phyloP scores from a whole-genome alignment of 140 eudicot species.

The Erigeron philadelphicus region DNA sequence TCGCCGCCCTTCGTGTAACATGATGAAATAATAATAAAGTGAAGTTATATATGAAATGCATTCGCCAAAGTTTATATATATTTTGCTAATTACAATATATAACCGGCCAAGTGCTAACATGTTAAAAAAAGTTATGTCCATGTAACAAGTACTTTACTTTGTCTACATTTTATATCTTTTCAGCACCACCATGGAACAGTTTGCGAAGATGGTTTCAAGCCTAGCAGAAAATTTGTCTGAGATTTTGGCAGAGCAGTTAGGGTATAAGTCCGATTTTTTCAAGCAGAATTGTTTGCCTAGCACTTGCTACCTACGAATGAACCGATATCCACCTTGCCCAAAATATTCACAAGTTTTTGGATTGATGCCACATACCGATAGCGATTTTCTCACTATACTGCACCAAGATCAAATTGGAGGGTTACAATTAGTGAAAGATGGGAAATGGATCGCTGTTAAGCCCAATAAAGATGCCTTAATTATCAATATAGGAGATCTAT shows the following conservation, averaged over 20 bases:
- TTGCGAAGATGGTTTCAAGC: constrained; percentile 46
- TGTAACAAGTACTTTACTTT: neutral
- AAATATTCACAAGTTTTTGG: constrained; percentile 44
- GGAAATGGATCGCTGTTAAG: constrained; percentile 79
- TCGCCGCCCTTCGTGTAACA: too few relatives aligned
- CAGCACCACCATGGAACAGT: constrained; percentile 70
- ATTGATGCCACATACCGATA: constrained; percentile 85
- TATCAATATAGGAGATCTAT: constrained; percentile 76
- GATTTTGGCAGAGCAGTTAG: constrained; percentile 60
- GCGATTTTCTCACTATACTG: constrained; percentile 76
- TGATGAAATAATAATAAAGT: too few relatives aligned
- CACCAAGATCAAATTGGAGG: constrained; percentile 85
- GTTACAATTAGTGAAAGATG: constrained; percentile 72
- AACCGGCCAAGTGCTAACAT: too few relatives aligned
- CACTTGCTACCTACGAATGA: constrained; percentile 76
- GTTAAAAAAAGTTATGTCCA: neutral
- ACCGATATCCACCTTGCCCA: constrained; percentile 79
- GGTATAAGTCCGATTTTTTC: constrained; percentile 38
- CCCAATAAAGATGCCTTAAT: constrained; percentile 73
- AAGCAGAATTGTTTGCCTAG: constrained; percentile 53
- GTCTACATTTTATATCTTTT: neutral
- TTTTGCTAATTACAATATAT: too few relatives aligned
- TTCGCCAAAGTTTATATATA: too few relatives aligned
- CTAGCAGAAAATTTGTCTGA: constrained; percentile 60
- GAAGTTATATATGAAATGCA: too few relatives aligned